Evolutionary conservation across 164 flowering plant species (phyloP).

Genomic region (Kalanchoe fedtschenkoi): DNA sequence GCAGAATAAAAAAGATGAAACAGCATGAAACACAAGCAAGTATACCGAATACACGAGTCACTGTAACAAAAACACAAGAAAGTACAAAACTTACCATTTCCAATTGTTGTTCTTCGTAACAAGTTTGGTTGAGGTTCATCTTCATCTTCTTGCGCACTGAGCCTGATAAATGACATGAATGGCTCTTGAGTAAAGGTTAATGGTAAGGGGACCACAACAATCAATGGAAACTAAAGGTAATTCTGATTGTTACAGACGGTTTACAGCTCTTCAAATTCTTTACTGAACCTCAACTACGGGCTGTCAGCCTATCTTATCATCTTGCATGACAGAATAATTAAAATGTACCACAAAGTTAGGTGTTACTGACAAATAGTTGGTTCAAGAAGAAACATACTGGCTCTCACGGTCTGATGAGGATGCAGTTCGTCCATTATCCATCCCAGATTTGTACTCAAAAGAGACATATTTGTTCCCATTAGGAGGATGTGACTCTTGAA

Average conservation of each 20-base stretch:
- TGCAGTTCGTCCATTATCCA: slow-evolving; percentile 62
- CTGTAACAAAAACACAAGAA: neutral
- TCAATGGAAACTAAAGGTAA: neutral
- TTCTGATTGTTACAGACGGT: neutral
- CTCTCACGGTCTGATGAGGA: slow-evolving; percentile 97
- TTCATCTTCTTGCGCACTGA: slow-evolving; percentile 89
- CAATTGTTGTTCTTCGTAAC: slow-evolving; percentile 81
- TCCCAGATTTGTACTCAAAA: slow-evolving; percentile 80
- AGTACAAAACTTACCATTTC: slow-evolving; percentile 61
- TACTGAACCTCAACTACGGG: neutral
- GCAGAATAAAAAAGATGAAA: slow-evolving; percentile 6
- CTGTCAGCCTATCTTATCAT: neutral
- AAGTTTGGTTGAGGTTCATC: slow-evolving; percentile 50
- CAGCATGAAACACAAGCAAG: slow-evolving; percentile 5
- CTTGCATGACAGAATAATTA: neutral
- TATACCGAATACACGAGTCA: no score
- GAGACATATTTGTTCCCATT: slow-evolving; percentile 74
- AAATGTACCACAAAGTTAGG: neutral
- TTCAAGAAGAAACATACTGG: slow-evolving; percentile 55
- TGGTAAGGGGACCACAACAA: neutral
- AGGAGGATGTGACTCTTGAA: slow-evolving; percentile 57
- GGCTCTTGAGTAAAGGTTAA: neutral
- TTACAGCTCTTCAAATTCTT: neutral
- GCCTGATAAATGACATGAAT: slow-evolving; percentile 28
- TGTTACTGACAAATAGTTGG: neutral